These are phyloP conservation scores for Neofusicoccum ribis DNA, from an alignment of 2,329 filamentous ascomycete species.

Conservation along the genomic window DNA sequence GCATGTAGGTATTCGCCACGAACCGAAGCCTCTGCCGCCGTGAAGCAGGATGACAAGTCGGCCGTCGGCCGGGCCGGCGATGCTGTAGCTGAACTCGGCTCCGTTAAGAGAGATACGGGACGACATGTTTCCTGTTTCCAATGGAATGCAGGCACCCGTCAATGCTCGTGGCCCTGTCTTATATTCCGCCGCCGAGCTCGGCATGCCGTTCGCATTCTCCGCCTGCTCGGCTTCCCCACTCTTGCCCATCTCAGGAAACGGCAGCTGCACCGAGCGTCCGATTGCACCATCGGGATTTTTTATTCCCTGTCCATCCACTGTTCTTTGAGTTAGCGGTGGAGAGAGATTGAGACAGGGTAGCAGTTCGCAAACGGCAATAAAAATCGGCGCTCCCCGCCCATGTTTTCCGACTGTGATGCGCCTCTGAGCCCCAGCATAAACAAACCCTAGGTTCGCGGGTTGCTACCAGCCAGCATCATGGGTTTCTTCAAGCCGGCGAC, in stretches of 20 bases:
- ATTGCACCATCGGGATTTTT: constrained; percentile 16
- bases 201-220: not conserved
- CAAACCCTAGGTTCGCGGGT: no score
- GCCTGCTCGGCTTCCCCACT: constrained; percentile 2
- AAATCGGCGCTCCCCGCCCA: no score
- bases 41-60: constrained; percentile 42
- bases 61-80: constrained; percentile 31
- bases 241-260: not conserved
- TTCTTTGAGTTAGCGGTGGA: not conserved
- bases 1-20: not conserved
- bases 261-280: not conserved
- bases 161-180: not conserved
- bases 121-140: not conserved
- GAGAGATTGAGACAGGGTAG: not conserved
- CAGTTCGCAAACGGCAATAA: no score
- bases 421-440: no score
- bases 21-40: constrained; percentile 40
- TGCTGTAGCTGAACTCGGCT: constrained; percentile 35
- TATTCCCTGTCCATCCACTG: not conserved
- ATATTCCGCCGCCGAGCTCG: not conserved
- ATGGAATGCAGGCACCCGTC: not conserved
- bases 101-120: constrained; percentile 27
- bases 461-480: not conserved
- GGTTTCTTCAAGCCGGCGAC: not conserved
- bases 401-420: no score